These are phyloP conservation scores for Ustilago bromivora DNA, from an alignment of 1,284 basidiomycete species.

Conservation along the genomic window DNA sequence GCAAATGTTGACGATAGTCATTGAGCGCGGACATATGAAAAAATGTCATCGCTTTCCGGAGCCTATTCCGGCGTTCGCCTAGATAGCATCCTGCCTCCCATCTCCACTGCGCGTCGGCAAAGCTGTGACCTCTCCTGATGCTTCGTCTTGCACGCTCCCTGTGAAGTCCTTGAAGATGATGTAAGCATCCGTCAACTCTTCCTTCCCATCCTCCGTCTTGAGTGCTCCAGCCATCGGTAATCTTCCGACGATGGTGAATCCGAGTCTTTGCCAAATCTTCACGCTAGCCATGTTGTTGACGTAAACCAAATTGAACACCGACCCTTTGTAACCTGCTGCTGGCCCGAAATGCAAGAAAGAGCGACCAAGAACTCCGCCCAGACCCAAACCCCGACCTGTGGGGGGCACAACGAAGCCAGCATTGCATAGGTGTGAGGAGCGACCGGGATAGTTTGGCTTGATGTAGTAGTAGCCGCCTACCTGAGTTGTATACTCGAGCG, in stretches of 20 bases:
- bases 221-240: constrained; percentile 88
- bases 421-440: constrained; percentile 91
- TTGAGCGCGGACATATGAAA: neutral
- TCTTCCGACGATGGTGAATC: constrained; percentile 83
- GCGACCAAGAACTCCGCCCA: constrained; percentile 80
- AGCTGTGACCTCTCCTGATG: constrained; percentile 11
- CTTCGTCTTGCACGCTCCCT: constrained; percentile 21
- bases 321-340: constrained; percentile 78
- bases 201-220: constrained; percentile 73
- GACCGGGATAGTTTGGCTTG: constrained; percentile 73
- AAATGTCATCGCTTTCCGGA: neutral
- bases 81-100: constrained; percentile 24
- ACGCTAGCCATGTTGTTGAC: constrained; percentile 81
- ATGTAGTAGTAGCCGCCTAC: constrained; percentile 79
- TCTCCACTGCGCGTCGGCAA: constrained; percentile 13
- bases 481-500: constrained; percentile 14
- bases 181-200: constrained; percentile 88
- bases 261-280: constrained; percentile 85
- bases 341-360: constrained; percentile 83
- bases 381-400: constrained; percentile 77
- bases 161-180: constrained; percentile 84
- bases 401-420: constrained; percentile 88
- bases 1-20: neutral
- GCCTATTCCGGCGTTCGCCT: neutral
- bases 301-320: constrained; percentile 94